phyloP scores from a whole-genome alignment of 306 rosid species.

The Ochetophila trinervis region DNA sequence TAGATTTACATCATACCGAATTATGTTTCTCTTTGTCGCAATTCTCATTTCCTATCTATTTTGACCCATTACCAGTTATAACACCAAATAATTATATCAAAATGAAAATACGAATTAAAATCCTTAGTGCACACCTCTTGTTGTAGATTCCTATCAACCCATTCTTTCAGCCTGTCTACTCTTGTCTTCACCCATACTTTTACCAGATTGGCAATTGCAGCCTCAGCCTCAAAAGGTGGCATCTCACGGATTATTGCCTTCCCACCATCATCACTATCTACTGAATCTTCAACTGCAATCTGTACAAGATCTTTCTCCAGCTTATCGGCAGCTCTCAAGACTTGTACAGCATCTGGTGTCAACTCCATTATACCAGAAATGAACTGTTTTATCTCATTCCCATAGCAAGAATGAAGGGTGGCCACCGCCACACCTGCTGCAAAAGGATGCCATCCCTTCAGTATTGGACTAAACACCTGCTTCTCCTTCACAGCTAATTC shows the following conservation, averaged over 20 bases:
- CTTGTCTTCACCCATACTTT: slow-evolving; percentile 87
- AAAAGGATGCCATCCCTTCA: slow-evolving; percentile 93
- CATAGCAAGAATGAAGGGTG: slow-evolving; percentile 91
- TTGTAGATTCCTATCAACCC: slow-evolving; percentile 92
- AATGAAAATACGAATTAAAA: neutral
- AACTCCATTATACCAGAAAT: slow-evolving; percentile 71
- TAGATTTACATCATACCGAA: too few species aligned
- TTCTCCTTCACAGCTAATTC: slow-evolving; percentile 81
- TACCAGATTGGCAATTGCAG: slow-evolving; percentile 88
- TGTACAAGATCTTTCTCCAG: slow-evolving; percentile 96
- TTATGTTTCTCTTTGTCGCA: too few species aligned
- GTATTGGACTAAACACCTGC: slow-evolving; percentile 81
- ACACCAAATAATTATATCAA: neutral
- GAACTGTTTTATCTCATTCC: slow-evolving; percentile 86
- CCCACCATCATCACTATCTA: slow-evolving; percentile 95
- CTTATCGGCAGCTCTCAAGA: slow-evolving; percentile 91
- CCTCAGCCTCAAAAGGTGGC: slow-evolving; percentile 97
- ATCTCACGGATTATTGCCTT: slow-evolving; percentile 98
- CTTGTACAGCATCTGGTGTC: slow-evolving; percentile 97
- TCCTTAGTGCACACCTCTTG: slow-evolving; percentile 73
- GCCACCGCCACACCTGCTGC: slow-evolving; percentile 98
- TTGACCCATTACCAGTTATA: neutral
- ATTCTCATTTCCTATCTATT: neutral
- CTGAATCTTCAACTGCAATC: slow-evolving; percentile 94
- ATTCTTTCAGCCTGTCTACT: slow-evolving; percentile 82